Conservation (phyloP, 2,329 filamentous ascomycete species). For the Talaromyces sp. region DNA sequence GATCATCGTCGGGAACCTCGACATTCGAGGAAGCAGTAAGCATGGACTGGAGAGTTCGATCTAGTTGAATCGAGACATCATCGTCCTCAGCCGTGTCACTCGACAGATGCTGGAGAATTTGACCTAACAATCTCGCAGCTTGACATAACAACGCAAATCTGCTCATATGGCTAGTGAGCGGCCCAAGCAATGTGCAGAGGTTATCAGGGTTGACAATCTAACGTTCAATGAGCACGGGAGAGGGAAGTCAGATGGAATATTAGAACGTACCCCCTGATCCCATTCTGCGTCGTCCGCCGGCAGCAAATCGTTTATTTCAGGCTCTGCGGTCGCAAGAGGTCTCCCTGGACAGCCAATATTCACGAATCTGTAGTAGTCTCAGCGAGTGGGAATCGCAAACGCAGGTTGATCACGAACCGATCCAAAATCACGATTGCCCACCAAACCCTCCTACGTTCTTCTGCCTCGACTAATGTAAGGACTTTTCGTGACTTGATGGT, state of each 20-base stretch:
- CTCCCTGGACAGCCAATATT: slow-evolving; percentile 21
- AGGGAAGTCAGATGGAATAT: not conserved
- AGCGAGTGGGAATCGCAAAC: not conserved
- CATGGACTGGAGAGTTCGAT: slow-evolving; percentile 24
- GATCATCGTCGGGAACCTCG: slow-evolving; percentile 20
- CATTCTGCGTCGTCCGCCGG: slow-evolving; percentile 17
- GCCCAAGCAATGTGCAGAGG: slow-evolving; percentile 21
- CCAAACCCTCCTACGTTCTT: slow-evolving; percentile 27
- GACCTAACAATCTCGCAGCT: slow-evolving; percentile 19
- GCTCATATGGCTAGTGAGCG: slow-evolving; percentile 25
- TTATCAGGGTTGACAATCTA: slow-evolving; percentile 16
- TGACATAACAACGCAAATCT: slow-evolving; percentile 22
- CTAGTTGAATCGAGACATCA: slow-evolving; percentile 20
- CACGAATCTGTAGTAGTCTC: slow-evolving; percentile 16
- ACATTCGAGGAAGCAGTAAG: slow-evolving; percentile 21
- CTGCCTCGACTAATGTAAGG: slow-evolving; percentile 22
- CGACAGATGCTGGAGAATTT: slow-evolving; percentile 16
- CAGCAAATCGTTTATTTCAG: slow-evolving; percentile 21
- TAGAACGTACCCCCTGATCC: not conserved
- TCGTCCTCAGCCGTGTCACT: not conserved
- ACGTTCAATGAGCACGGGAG: not conserved
- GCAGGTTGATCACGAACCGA: slow-evolving; percentile 8
- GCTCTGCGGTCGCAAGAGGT: slow-evolving; percentile 22
- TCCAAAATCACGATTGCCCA: slow-evolving; percentile 28
- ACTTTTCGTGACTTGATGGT: slow-evolving; percentile 7